Evolutionary conservation across 306 rosid species (phyloP).

Genomic region (Astragalus membranaceus): DNA sequence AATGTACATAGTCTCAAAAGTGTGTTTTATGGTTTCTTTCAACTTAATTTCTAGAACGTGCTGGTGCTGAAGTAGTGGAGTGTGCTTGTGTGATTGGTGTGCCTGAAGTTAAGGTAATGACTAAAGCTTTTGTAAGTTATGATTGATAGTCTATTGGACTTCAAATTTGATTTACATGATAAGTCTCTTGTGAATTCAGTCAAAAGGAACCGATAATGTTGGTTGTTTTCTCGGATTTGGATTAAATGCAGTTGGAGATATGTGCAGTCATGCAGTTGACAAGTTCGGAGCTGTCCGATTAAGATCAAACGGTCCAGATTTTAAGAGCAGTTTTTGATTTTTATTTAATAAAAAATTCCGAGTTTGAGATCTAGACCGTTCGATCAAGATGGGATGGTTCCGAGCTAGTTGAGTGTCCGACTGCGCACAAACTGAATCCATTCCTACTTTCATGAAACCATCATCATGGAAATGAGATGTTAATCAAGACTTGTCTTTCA

Average conservation of each 20-base stretch:
- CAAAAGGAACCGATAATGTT: background rate
- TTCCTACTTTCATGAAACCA: no score
- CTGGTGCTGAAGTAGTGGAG: slow-evolving; percentile 85
- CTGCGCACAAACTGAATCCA: no score
- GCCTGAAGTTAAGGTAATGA: slow-evolving; percentile 78
- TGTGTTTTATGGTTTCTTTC: slow-evolving; percentile 5
- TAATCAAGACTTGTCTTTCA: slow-evolving; percentile 28
- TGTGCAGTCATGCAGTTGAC: no score
- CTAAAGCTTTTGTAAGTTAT: background rate
- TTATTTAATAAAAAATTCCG: no score
- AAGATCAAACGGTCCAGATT: no score
- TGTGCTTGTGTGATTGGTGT: slow-evolving; percentile 94
- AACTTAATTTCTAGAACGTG: slow-evolving; percentile 58
- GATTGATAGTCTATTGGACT: background rate
- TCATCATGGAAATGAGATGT: slow-evolving; percentile 11
- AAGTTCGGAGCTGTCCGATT: no score
- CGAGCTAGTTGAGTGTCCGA: no score
- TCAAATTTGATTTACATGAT: background rate
- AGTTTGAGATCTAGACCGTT: no score
- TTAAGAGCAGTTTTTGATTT: no score
- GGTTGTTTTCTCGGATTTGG: background rate
- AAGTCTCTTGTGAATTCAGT: background rate
- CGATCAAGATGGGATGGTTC: no score
- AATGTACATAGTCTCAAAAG: slow-evolving; percentile 8
- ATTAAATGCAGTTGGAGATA: background rate